These are phyloP conservation scores for Infundibulicybe gibba DNA, from an alignment of 768 basidiomycete genomes.

Conservation along the genomic window DNA sequence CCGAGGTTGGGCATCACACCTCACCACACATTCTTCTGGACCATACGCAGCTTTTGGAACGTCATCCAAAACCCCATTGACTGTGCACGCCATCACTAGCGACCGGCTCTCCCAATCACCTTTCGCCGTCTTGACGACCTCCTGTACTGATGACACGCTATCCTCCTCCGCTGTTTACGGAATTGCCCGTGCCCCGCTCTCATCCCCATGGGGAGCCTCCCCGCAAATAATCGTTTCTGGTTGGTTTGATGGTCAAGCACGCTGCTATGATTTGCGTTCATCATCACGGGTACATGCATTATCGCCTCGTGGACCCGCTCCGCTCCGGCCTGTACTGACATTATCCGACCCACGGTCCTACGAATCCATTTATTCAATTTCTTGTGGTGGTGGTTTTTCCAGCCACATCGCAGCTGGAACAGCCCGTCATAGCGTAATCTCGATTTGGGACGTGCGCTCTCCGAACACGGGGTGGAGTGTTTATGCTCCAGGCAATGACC, in stretches of 20 bases:
- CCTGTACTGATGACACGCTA: conserved; percentile 12
- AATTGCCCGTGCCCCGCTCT: conserved; percentile 54
- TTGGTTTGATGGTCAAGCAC: conserved; percentile 78
- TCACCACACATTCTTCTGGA: conserved; percentile 45
- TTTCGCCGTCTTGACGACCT: conserved; percentile 41
- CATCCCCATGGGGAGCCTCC: conserved; percentile 67
- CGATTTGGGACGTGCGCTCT: conserved; percentile 78
- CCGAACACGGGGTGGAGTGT: conserved; percentile 69
- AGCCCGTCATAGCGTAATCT: conserved; percentile 72
- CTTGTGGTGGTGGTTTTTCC: conserved; percentile 67
- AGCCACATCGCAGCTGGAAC: conserved; percentile 73
- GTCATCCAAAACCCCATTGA: conserved; percentile 55
- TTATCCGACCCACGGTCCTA: conserved; percentile 65
- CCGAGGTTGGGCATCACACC: conserved; percentile 63
- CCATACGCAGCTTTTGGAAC: conserved; percentile 71
- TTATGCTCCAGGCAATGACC: conserved; percentile 75
- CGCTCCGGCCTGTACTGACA: conserved; percentile 55
- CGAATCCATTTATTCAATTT: conserved; percentile 74
- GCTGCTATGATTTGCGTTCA: conserved; percentile 73
- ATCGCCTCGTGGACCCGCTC: conserved; percentile 16
- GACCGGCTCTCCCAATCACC: conserved; percentile 44
- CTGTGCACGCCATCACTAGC: conserved; percentile 49
- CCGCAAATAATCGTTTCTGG: conserved; percentile 73
- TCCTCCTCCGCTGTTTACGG: conserved; percentile 66
- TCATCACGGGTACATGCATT: conserved; percentile 19